These are phyloP conservation scores for Neotropicomus parvogracilis DNA, from an alignment of 1,284 basidiomycete genomes.

Conservation along the genomic window DNA sequence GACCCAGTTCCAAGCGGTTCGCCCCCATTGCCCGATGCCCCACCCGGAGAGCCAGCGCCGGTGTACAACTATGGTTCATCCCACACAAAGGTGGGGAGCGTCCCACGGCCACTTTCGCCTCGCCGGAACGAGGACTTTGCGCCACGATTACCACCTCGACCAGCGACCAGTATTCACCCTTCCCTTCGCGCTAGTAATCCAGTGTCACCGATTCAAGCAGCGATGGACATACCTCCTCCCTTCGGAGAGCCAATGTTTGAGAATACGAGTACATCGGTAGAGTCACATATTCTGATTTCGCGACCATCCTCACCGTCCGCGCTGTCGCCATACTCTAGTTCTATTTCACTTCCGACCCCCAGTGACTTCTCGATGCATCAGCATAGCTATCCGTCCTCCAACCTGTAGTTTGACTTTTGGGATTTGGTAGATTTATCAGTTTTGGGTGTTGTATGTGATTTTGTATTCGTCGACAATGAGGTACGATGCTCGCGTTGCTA, in stretches of 20 bases:
- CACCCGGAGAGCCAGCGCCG: constrained; percentile 54
- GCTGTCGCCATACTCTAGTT: constrained; percentile 16
- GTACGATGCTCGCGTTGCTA: constrained; percentile 2
- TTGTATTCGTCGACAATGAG: constrained; percentile 4
- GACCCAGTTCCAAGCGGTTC: constrained; percentile 42
- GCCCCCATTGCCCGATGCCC: constrained; percentile 66
- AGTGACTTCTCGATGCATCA: constrained; percentile 12
- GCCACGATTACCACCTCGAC: constrained; percentile 63
- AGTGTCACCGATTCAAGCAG: constrained; percentile 38
- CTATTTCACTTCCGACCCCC: constrained; percentile 11
- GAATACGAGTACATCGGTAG: constrained; percentile 13
- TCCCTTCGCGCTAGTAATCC: constrained; percentile 50
- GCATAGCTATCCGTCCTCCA: constrained; percentile 14
- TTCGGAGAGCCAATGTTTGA: constrained; percentile 14
- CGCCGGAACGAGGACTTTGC: constrained; percentile 61
- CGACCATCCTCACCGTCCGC: constrained; percentile 33
- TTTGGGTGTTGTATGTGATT: not conserved
- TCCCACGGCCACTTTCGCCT: constrained; percentile 34
- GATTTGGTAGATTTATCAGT: constrained; percentile 6
- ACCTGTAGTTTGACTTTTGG: constrained; percentile 12
- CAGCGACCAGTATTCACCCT: constrained; percentile 73
- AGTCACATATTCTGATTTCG: constrained; percentile 15
- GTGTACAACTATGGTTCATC: constrained; percentile 62
- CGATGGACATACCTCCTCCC: constrained; percentile 30
- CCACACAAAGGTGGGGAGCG: constrained; percentile 55